phyloP scores from a whole-genome alignment of 495 filamentous ascomycete genomes.

The Hypoxylon crocopeplum region DNA sequence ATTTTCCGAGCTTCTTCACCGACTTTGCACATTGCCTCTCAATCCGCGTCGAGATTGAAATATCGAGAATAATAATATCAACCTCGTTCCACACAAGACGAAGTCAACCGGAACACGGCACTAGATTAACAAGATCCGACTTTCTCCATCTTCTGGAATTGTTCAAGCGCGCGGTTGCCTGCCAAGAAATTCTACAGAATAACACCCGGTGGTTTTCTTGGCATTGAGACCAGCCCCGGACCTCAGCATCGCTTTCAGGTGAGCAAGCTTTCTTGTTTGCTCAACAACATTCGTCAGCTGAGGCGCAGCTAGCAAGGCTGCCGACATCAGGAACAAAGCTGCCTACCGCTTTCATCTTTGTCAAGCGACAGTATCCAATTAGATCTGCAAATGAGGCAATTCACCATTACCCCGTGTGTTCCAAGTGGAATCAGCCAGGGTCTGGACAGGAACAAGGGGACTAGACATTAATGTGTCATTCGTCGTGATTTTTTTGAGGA shows the following conservation, averaged over 20 bases:
- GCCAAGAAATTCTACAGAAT: slow-evolving; percentile 28
- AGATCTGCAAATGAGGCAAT: slow-evolving; percentile 19
- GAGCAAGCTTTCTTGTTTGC: slow-evolving; percentile 10
- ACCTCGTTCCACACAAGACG: slow-evolving; percentile 4
- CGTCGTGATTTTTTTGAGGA: slow-evolving; percentile 1
- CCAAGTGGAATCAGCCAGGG: slow-evolving; percentile 28
- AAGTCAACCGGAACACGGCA: slow-evolving; percentile 28
- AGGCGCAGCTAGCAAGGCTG: slow-evolving; percentile 23
- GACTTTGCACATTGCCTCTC: not conserved
- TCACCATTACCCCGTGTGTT: slow-evolving; percentile 8
- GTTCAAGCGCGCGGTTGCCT: slow-evolving; percentile 34
- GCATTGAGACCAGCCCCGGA: slow-evolving; percentile 24
- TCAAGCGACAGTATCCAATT: slow-evolving; percentile 29
- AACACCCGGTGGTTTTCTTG: slow-evolving; percentile 24
- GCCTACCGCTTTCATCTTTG: slow-evolving; percentile 13
- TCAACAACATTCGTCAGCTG: slow-evolving; percentile 31
- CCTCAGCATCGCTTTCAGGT: slow-evolving; percentile 31
- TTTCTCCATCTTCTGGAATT: slow-evolving; percentile 19
- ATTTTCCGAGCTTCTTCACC: slow-evolving; percentile 8
- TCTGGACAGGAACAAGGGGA: not conserved
- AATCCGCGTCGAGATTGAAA: not conserved
- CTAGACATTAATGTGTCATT: not conserved
- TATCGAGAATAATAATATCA: not conserved
- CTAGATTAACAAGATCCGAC: slow-evolving; percentile 21
- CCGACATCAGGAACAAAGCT: slow-evolving; percentile 16